phyloP scores from a whole-genome alignment of 2,329 filamentous ascomycete genomes.

The Ceratocystis colombiana region DNA sequence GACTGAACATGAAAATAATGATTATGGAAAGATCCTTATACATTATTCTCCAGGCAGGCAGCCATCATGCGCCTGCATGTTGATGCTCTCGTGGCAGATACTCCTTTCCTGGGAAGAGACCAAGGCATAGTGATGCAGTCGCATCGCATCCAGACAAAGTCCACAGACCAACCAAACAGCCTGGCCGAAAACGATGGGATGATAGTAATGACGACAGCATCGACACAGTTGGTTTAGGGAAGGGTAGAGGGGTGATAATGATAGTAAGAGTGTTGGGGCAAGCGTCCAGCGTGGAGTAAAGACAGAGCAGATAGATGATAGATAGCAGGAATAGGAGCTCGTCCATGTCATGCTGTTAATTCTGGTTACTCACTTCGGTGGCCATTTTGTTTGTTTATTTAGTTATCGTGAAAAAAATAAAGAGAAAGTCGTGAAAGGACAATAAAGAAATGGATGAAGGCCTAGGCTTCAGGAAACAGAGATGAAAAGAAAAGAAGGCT shows the following conservation, averaged over 20 bases:
- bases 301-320: constrained; percentile 20
- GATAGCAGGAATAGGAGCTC: constrained; percentile 16
- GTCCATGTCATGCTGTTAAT: background rate
- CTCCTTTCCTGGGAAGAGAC: background rate
- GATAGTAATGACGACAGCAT: background rate
- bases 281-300: background rate
- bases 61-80: background rate
- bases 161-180: background rate
- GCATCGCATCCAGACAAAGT: background rate
- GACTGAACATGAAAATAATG: background rate
- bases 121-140: background rate
- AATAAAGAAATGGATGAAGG: constrained; percentile 24
- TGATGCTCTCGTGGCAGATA: background rate
- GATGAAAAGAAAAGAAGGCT: constrained; percentile 20
- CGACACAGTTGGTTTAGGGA: background rate
- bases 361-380: constrained; percentile 47
- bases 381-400: constrained; percentile 41
- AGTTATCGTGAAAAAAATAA: constrained; percentile 23
- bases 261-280: background rate
- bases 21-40: background rate
- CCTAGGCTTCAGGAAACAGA: constrained; percentile 20
- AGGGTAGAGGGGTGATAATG: background rate
- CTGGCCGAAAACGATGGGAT: background rate
- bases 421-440: constrained; percentile 15
- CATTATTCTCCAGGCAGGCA: background rate